These are phyloP conservation scores for Alternaria longipes DNA, from an alignment of 2,329 filamentous ascomycete species.

Conservation along the genomic window DNA sequence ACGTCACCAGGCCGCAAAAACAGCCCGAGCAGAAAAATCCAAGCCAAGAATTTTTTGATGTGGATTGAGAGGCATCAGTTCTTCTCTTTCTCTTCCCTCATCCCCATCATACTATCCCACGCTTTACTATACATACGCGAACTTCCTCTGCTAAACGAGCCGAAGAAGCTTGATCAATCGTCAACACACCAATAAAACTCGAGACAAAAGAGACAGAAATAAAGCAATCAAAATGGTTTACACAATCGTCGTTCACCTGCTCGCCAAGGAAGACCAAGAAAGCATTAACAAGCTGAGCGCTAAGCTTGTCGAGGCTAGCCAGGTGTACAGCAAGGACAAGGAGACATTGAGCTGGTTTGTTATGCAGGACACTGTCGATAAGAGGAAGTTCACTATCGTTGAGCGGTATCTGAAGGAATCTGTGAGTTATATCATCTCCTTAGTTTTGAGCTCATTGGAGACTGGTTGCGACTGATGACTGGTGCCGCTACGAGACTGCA, in stretches of 20 bases:
- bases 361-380: constrained; percentile 77
- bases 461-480: neutral
- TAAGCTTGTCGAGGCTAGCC: constrained; percentile 78
- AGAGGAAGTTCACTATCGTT: constrained; percentile 76
- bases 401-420: constrained; percentile 75
- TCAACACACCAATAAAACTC: neutral
- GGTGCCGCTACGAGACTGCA: neutral
- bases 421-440: constrained; percentile 52
- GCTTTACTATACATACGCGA: neutral
- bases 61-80: neutral
- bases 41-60: neutral
- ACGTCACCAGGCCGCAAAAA: constrained; percentile 15
- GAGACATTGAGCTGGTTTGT: constrained; percentile 75
- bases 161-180: neutral
- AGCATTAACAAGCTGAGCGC: constrained; percentile 72
- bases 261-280: constrained; percentile 72
- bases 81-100: neutral
- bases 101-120: neutral
- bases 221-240: constrained; percentile 65
- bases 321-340: constrained; percentile 75
- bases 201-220: neutral
- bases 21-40: constrained; percentile 2
- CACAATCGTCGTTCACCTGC: constrained; percentile 74
- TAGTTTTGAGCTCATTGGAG: neutral
- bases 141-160: neutral